These are phyloP conservation scores for Chlamydomonas sphaeroides DNA, from an alignment of 139 green algal genomes.

Conservation along the genomic window DNA sequence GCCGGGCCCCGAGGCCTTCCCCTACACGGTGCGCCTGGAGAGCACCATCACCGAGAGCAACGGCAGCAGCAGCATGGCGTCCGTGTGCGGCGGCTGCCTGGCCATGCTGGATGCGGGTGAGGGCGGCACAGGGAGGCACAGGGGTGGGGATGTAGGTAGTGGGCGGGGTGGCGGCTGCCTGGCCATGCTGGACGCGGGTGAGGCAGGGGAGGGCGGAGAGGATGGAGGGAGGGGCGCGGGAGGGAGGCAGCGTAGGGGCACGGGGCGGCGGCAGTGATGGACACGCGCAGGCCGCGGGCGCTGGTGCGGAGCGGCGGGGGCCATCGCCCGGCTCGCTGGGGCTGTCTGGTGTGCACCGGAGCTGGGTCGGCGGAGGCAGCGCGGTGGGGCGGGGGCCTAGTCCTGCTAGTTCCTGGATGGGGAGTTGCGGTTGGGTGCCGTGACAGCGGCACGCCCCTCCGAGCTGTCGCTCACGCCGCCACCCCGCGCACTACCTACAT, in stretches of 20 bases:
- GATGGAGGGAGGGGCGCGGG: not conserved
- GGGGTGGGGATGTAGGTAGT: not conserved
- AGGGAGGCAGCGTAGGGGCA: not conserved
- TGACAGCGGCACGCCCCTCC: too few species aligned
- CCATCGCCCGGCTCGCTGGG: too few species aligned
- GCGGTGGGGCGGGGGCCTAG: too few species aligned
- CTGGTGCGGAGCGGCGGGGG: too few species aligned
- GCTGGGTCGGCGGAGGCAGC: too few species aligned
- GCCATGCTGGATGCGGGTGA: slow-evolving; percentile 91
- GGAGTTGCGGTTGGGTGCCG: too few species aligned
- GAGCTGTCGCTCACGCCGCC: too few species aligned
- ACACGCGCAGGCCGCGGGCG: too few species aligned
- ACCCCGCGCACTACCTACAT: too few species aligned
- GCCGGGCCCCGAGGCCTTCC: slow-evolving; percentile 79
- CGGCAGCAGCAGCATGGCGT: slow-evolving; percentile 95
- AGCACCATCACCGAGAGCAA: slow-evolving; percentile 98
- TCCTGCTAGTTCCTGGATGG: too few species aligned
- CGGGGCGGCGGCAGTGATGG: too few species aligned
- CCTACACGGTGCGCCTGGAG: slow-evolving; percentile 73
- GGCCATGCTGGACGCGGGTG: slow-evolving; percentile 91
- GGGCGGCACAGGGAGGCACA: not conserved
- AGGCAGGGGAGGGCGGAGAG: not conserved
- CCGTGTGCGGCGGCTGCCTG: slow-evolving; percentile 95
- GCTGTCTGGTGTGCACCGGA: too few species aligned
- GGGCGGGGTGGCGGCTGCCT: slow-evolving; percentile 84